These are phyloP conservation scores for Aureobasidium sp. DNA, from an alignment of 2,329 filamentous ascomycete species.

Conservation along the genomic window DNA sequence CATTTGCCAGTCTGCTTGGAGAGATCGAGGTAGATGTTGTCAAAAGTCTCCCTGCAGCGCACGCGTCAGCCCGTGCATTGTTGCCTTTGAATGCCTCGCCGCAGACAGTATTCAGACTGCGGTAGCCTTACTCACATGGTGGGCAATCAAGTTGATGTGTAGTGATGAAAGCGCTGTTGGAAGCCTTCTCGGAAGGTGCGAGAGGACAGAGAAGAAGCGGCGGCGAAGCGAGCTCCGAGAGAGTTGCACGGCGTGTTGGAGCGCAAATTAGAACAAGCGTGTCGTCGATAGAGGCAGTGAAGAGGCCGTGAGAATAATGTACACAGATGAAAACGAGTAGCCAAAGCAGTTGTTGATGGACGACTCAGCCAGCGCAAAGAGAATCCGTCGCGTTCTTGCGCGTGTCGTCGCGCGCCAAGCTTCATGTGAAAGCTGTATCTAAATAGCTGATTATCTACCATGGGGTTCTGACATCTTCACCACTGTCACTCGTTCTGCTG, in stretches of 20 bases:
- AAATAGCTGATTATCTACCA: neutral
- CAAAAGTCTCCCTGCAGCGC: slow-evolving; percentile 72
- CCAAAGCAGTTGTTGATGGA: neutral
- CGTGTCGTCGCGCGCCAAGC: neutral
- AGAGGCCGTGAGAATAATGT: neutral
- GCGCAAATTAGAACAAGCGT: neutral
- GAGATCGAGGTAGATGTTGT: slow-evolving; percentile 92
- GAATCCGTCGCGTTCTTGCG: slow-evolving; percentile 2
- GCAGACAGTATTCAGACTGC: neutral
- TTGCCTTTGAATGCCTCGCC: neutral
- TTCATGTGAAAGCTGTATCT: neutral
- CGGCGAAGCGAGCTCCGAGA: neutral
- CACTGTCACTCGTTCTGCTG: neutral
- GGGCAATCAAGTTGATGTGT: neutral
- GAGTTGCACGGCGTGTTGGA: neutral
- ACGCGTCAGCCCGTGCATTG: slow-evolving; percentile 6
- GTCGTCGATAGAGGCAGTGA: neutral
- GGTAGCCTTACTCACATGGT: neutral
- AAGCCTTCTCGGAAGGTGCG: neutral
- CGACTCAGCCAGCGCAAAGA: neutral
- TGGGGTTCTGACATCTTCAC: neutral
- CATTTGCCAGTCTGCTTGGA: slow-evolving; percentile 90
- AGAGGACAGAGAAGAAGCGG: neutral
- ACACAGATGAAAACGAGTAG: neutral
- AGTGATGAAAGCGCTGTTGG: neutral